Evolutionary conservation across 164 flowering plant genomes (phyloP), one percentile per base, ranked within the genome.

Genomic region (Houttuynia cordata): DNA sequence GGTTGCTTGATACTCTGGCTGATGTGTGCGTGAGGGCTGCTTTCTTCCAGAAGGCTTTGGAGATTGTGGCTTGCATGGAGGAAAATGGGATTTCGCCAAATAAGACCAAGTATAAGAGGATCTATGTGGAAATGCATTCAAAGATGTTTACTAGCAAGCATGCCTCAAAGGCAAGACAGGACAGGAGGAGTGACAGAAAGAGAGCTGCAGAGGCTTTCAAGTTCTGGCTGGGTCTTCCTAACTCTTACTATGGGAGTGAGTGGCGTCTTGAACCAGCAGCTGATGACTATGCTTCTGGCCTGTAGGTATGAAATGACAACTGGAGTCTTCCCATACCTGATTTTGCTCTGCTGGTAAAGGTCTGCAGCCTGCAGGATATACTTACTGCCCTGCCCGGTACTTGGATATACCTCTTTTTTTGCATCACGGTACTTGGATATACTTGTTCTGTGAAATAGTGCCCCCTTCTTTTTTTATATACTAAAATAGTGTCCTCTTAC

Each of bases 111-210:
- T 88, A 70, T 53, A 87, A 76, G 22, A 81, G 78, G 69, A 88
- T 93, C 5, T 90, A 93, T 67, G 94, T 90, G 63, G 97, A 93
- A 70, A 88, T 93, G 99, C 99, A 93, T 71, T 88, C 96, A 10
- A 88, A 80, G 75, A 90, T 93, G 99, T 88, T 93, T 66, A 93
- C 96, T 0, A 93, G 99, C 64, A 86, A 93, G 77, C 99, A 93
- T 65, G 99, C 99, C 14, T 93, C 99, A n/a, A 70, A 74, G 75
- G 97, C 96, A 3, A 88, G 97, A 68, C 84, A 80, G 64, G 99
- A 91, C 22, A 69, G 93, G 55, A 79, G 96, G 72, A 67, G 41
- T 7, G 96, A 90, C 57, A 79, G 89, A 80, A 93, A 88, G 75
- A 82, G 87, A 60, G 92, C 97, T 0, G 96, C 97, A 0, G 97